These are phyloP conservation scores for Ophiobolus disseminans DNA, from an alignment of 2,329 filamentous ascomycete genomes.

Conservation along the genomic window DNA sequence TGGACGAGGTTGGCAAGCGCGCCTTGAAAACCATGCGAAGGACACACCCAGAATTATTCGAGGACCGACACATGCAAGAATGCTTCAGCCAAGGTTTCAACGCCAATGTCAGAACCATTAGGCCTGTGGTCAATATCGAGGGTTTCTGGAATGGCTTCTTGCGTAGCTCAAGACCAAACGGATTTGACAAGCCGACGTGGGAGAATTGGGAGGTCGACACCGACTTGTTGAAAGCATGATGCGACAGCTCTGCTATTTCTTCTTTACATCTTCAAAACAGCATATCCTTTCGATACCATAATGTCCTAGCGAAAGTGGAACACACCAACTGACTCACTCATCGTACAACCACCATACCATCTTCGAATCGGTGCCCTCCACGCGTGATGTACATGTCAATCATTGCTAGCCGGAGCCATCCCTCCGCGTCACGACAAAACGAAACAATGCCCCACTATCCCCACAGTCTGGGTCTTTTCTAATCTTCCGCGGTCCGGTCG, in stretches of 20 bases:
- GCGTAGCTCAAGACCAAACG: constrained; percentile 60
- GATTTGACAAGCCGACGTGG: constrained; percentile 59
- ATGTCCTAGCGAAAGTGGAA: neutral
- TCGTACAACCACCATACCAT: neutral
- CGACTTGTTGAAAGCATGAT: constrained; percentile 42
- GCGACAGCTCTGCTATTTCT: neutral
- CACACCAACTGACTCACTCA: too few species aligned
- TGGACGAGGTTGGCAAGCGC: constrained; percentile 69
- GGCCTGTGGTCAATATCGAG: constrained; percentile 55
- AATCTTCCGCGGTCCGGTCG: neutral
- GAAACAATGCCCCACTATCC: neutral
- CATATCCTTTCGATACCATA: neutral
- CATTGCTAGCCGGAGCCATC: neutral
- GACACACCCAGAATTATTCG: constrained; percentile 63
- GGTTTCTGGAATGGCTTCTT: constrained; percentile 58
- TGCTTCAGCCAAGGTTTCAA: constrained; percentile 55
- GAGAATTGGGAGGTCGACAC: constrained; percentile 53
- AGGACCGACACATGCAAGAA: constrained; percentile 56
- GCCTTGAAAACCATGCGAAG: constrained; percentile 63
- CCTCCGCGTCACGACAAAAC: neutral
- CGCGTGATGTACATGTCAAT: neutral
- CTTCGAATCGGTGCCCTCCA: neutral
- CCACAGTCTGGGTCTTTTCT: neutral
- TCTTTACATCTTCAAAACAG: neutral
- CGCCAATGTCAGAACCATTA: constrained; percentile 57